Evolutionary conservation across 2,329 filamentous ascomycete genomes (phyloP), one percentile per base, ranked within the genome.

Genomic region (Phialophora chinensis): DNA sequence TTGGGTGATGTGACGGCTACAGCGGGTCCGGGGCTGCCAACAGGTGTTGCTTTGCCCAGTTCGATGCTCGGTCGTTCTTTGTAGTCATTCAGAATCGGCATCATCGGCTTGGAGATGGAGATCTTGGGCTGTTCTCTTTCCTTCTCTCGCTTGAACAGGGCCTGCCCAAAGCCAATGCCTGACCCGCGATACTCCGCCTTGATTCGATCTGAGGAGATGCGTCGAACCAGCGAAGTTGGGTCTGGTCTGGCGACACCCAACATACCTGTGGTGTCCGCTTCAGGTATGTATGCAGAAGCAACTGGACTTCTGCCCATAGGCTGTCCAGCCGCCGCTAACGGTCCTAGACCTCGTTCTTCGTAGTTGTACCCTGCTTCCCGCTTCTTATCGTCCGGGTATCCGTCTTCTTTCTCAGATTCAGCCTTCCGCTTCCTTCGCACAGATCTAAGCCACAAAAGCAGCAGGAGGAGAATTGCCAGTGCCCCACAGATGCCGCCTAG

Each of bases 401-500:
- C 11, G 81, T 82, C 17, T 78, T 79, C 66, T 86, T 84, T 47
- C 78, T 75, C 62, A 29, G 84, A 83, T 59, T 81, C 79, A 62
- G 69, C 68, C 52, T 72, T 66, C 57, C 82, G 85, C 72, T 85
- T 87, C 72, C 85, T 83, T 72, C 85, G 84, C 66, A 84, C 84
- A 71, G 85, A 86, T 74, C 86, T 84, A 27, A 93, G 79, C 31
- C 90, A 82, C 59, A 95, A 81, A 23, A 97, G 83, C n/a, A 92
- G 75, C 1, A 91, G 76, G 29, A 91, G 83, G n/a, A 96, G 81
- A 6, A 97, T 75, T 0, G 88, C 79, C 23, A 90, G 88, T 60
- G 92, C 81, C 20, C 91, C 92, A 60, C 91, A 86, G 25, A 97
- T 88, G n/a, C 89, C 88, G 12, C 93, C 93, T 0, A 98, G 84